Evolutionary conservation across 140 eudicot genomes (phyloP), one percentile per base, ranked within the genome.

Genomic region (Oenanthe javanica): DNA sequence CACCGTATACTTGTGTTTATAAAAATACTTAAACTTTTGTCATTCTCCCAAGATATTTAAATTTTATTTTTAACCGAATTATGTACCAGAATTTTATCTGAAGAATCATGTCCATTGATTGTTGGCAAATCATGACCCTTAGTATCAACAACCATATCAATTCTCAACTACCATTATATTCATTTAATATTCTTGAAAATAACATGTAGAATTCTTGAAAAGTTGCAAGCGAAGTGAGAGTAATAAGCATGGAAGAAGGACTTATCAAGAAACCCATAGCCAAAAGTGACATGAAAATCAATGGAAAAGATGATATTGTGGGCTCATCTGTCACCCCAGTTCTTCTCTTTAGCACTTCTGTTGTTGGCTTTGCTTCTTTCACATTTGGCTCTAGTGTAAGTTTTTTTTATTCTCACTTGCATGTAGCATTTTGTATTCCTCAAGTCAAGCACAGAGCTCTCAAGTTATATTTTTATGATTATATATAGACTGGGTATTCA

Each of bases 301-400:
- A 51, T 31, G 79, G 67, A 9, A 12, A 9, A 64, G 73, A 11
- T 5, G 51, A 9, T 16, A 9, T 19, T 48, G 5, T 21, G 4
- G 51, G 25, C n/a, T 49, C 72, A 25, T 80, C 72, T 76, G 54
- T 27, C 77, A 61, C 79, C 11, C 48, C 77, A 21, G 14, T 51
- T 50, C 47, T 82, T 50, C n/a, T 75, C 23, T 25, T 82, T 36
- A 82, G 81, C 64, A 59, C 78, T 12, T 67, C 21, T n/a, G 72
- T 82, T 50, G 77, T 72, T 49, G 77, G 71, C 1, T 69, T 76
- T 57, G 85, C 81, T 66, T 77, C 81, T 64, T 51, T 82, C 23
- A 21, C 85, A 2, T 66, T 31, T 77, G 85, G 85, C 19, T 82
- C 47, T 69, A 78, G 81, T 76, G 85, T 82, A 61, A 75, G 80